phyloP scores from a whole-genome alignment of 371 early-diverging fungal species.

The Haplosporangium sp. region DNA sequence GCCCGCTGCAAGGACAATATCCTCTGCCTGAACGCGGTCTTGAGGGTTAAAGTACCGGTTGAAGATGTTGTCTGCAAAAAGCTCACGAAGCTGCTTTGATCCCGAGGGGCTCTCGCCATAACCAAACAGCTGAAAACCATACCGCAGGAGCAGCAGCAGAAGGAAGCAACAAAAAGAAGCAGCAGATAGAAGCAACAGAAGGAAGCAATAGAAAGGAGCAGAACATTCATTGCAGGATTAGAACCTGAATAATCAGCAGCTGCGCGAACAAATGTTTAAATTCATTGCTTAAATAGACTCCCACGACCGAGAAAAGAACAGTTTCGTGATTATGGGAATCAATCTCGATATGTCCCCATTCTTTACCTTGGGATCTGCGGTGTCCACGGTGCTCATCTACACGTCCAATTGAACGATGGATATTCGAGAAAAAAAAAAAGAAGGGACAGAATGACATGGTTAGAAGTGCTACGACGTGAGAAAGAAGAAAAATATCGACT shows the following conservation, averaged over 20 bases:
- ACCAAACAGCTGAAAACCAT: conserved; percentile 53
- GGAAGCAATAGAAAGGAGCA: too few species aligned
- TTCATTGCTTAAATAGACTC: background rate
- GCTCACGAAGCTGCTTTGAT: conserved; percentile 58
- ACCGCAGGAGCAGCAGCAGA: too few species aligned
- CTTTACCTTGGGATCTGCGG: conserved; percentile 24
- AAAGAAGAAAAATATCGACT: too few species aligned
- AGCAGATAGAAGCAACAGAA: too few species aligned
- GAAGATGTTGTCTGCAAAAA: conserved; percentile 63
- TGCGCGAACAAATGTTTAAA: background rate
- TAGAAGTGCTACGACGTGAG: background rate
- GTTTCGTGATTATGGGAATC: background rate
- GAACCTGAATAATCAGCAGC: too few species aligned
- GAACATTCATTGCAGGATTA: too few species aligned
- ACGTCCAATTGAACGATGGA: background rate
- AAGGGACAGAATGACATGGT: background rate
- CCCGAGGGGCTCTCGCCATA: conserved; percentile 66
- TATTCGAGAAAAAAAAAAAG: background rate
- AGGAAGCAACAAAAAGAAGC: too few species aligned
- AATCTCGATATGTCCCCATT: background rate
- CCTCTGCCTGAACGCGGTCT: conserved; percentile 56
- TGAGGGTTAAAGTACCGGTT: conserved; percentile 70
- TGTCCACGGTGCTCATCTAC: conserved; percentile 33
- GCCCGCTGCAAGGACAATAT: conserved; percentile 76
- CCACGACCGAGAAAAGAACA: background rate